Base-by-base conservation (phyloP, 345 rosid genomes). In the Nephelium lappaceum region DNA sequence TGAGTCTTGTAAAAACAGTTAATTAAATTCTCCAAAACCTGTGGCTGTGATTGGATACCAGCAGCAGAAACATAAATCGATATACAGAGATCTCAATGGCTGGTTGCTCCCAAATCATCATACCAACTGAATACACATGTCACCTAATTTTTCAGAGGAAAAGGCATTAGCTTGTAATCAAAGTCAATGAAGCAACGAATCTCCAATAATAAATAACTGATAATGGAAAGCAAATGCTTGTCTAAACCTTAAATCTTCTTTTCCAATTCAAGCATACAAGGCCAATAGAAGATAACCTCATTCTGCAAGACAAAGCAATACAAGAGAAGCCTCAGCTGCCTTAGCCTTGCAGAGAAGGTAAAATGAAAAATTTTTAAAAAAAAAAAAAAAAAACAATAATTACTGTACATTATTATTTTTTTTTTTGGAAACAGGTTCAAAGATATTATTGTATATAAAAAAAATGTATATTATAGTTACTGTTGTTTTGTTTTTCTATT, bases 271-370 rank as follows among this genome's bases (percentile, higher is more conserved):
- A 85, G 90, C 82, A 81, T 86, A 9, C 73, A 62, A 78, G 41
- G 55, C 78, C 77, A 63, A 55, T 24, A 49, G 49, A 24, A 73
- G 65, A 65, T 77, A 69, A 69, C 36, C 71, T 81, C 78, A 67
- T 18, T 72, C 87, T 90, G 91, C 86, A 90, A 86, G 91, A 57
- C 77, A 87, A 88, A 88, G 92, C 87, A 83, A 86, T 39, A n/a
- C 39, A 47, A n/a, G 36, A 36, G 60, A 71, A 77, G 38, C 67
- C 24, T 24, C 51, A 19, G 23, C 12, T 69, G 49, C 77, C 74
- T 79, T 74, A 65, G 75, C 76, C 73, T 61, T 78, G 72, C 79
- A 51, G 79, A 80, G 8, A 77, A 67, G 75, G 16, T 8, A 45
- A 45, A 11, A 11, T 45, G 36, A 31, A 31, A 1, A 45, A 45